Conservation (phyloP, 495 filamentous ascomycete genomes). For the Lasiosphaeriaceae sp. region DNA sequence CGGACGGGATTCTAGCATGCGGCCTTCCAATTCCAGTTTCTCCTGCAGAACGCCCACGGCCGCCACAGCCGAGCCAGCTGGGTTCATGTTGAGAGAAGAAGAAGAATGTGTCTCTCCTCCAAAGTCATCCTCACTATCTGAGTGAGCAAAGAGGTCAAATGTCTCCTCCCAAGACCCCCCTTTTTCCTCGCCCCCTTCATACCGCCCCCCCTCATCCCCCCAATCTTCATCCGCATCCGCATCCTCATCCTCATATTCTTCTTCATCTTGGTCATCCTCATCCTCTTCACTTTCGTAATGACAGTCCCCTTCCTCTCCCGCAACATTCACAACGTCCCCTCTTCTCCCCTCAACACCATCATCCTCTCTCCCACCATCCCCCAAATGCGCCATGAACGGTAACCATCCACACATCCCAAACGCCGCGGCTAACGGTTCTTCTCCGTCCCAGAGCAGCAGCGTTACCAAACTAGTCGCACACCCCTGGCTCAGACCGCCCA, state of each 20-base stretch:
- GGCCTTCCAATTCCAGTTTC: conserved; percentile 16
- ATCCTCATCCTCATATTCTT: not conserved
- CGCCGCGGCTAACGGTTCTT: conserved; percentile 25
- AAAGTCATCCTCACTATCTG: conserved; percentile 16
- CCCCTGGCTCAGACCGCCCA: conserved; percentile 56
- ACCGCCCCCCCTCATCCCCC: not conserved
- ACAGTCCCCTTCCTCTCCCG: conserved; percentile 1
- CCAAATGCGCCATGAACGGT: conserved; percentile 34
- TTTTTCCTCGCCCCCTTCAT: not conserved
- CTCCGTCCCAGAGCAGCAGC: conserved; percentile 37
- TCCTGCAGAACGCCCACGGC: conserved; percentile 19
- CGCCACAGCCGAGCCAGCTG: conserved; percentile 10
- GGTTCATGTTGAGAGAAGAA: too few species aligned
- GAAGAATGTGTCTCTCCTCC: conserved; percentile 7
- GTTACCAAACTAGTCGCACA: conserved; percentile 43
- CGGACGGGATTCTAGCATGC: not conserved
- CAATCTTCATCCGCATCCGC: not conserved
- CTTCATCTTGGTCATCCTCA: conserved; percentile 1
- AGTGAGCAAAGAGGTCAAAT: conserved; percentile 24
- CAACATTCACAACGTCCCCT: conserved; percentile 20
- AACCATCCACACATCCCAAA: conserved; percentile 56
- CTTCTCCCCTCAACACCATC: conserved; percentile 27
- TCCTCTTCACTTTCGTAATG: conserved; percentile 10
- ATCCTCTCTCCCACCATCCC: conserved; percentile 23
- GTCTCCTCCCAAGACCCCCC: conserved; percentile 8